Base-by-base conservation (phyloP, 768 basidiomycete genomes). In the Collybia nuda region DNA sequence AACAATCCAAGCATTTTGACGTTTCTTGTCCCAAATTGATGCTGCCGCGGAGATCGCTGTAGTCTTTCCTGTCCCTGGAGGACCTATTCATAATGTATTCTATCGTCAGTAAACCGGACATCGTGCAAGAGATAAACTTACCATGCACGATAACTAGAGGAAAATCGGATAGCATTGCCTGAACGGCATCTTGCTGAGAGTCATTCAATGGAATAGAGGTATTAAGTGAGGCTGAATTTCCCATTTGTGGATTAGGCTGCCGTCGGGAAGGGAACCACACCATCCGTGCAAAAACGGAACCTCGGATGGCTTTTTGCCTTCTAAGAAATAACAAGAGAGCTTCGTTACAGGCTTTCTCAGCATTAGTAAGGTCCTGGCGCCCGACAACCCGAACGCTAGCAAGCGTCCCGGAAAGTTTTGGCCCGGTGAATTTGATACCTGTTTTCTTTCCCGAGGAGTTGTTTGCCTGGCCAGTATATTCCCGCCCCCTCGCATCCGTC, bases 21-120 rank as follows among this genome's bases (percentile, higher is more conserved):
- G 32, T 3, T 40, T n/a, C 0, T 58, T 12, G 5, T 61, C 59
- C 74, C 76, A 77, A 3, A 66, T 56, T 5, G 67, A 49, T 2
- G 72, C 69, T 0, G 76, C 72, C 0, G 74, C 73, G 2, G 76
- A 64, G 38, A 81, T 82, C 0, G 76, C 76, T 0, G 72, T 72
- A 4, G 80, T 82, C 55, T 82, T 82, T 2, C 80, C 79, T 2
- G 80, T 79, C 2, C 77, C 78, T 9, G 78, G 78, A 19, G 78
- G 77, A 5, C 77, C 78, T 77, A 22, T 7, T 48, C 32, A 11
- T 24, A 3, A 12, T 17, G 6, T 38, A 19, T 32, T 8, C 43
- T n/a, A 37, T 7, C 15, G 6, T 12, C 32, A 6, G 24, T 17
- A n/a, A 36, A 6, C 21, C 19, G 42, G 6, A 15, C 8, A 6